Evolutionary conservation across 2,329 filamentous ascomycete species (phyloP).

Genomic region (Aspergillus hortae): DNA sequence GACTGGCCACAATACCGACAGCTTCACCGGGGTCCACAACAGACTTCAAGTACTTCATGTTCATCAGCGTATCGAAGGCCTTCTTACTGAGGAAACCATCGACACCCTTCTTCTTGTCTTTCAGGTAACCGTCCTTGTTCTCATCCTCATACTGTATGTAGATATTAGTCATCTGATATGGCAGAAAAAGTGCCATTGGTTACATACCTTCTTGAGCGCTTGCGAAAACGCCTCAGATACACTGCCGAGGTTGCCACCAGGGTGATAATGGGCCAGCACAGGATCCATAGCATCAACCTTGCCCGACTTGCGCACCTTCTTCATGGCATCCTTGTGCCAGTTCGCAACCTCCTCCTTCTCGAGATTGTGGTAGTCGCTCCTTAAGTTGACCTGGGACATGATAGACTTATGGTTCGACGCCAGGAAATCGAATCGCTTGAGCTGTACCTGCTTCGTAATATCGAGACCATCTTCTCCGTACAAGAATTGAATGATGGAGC

Average conservation of each 20-base stretch:
- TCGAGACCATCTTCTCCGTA: slow-evolving; percentile 97
- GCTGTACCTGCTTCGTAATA: slow-evolving; percentile 87
- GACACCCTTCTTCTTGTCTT: slow-evolving; percentile 54
- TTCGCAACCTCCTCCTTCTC: slow-evolving; percentile 65
- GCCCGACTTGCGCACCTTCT: slow-evolving; percentile 72
- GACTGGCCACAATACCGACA: slow-evolving; percentile 92
- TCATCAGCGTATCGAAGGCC: slow-evolving; percentile 77
- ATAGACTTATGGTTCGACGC: slow-evolving; percentile 81
- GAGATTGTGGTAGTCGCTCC: slow-evolving; percentile 51
- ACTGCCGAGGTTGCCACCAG: slow-evolving; percentile 74
- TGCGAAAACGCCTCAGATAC: slow-evolving; percentile 84
- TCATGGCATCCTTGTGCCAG: slow-evolving; percentile 66
- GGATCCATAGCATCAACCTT: slow-evolving; percentile 70
- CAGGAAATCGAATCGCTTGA: slow-evolving; percentile 85
- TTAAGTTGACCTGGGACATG: slow-evolving; percentile 70
- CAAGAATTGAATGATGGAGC: slow-evolving; percentile 87
- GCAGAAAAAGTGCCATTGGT: not conserved
- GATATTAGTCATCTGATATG: slow-evolving; percentile 14
- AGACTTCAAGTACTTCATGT: slow-evolving; percentile 88
- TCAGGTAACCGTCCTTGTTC: slow-evolving; percentile 63
- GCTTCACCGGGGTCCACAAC: slow-evolving; percentile 93
- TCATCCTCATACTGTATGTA: slow-evolving; percentile 64
- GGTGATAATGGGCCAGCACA: slow-evolving; percentile 67
- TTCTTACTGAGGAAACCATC: slow-evolving; percentile 55
- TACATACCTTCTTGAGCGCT: slow-evolving; percentile 57